Conservation (phyloP, 768 basidiomycete species). For the Boletus edulis region DNA sequence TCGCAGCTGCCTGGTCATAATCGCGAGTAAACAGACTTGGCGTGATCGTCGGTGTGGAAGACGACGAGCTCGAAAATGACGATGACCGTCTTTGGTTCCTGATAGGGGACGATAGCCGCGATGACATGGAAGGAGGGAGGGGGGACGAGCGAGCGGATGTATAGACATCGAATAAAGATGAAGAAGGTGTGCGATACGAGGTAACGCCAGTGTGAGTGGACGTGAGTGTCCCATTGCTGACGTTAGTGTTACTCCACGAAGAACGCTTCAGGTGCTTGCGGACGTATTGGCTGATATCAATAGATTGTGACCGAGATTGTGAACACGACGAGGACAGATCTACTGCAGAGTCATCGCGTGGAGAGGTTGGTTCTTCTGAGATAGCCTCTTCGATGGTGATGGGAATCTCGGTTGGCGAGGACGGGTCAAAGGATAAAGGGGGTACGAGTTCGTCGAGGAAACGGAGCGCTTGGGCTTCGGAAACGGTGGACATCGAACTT, state of each 20-base stretch:
- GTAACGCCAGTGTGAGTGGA: conserved; percentile 58
- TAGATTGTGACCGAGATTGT: conserved; percentile 16
- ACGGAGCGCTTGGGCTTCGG: conserved; percentile 44
- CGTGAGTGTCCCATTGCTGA: conserved; percentile 49
- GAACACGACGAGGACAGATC: conserved; percentile 23
- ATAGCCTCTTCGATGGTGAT: conserved; percentile 9
- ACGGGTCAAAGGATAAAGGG: conserved; percentile 12
- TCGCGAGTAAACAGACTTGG: conserved; percentile 51
- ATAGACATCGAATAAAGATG: conserved; percentile 66
- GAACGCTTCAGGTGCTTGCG: conserved; percentile 39
- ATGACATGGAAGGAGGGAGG: conserved; percentile 34
- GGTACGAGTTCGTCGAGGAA: conserved; percentile 64
- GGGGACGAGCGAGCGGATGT: conserved; percentile 64
- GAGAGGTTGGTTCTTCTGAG: conserved; percentile 15
- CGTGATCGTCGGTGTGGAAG: conserved; percentile 56
- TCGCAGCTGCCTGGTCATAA: conserved; percentile 15
- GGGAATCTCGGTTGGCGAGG: conserved; percentile 7
- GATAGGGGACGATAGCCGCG: conserved; percentile 27
- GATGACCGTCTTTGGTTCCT: conserved; percentile 38
- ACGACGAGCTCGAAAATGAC: conserved; percentile 29
- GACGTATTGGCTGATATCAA: conserved; percentile 26
- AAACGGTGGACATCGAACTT: conserved; percentile 22
- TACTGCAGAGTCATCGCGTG: conserved; percentile 1
- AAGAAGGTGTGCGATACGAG: conserved; percentile 76
- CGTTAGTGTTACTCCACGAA: conserved; percentile 44